These are phyloP conservation scores for Dissophora ornata DNA, from an alignment of 192 early-diverging fungal species.

Conservation along the genomic window DNA sequence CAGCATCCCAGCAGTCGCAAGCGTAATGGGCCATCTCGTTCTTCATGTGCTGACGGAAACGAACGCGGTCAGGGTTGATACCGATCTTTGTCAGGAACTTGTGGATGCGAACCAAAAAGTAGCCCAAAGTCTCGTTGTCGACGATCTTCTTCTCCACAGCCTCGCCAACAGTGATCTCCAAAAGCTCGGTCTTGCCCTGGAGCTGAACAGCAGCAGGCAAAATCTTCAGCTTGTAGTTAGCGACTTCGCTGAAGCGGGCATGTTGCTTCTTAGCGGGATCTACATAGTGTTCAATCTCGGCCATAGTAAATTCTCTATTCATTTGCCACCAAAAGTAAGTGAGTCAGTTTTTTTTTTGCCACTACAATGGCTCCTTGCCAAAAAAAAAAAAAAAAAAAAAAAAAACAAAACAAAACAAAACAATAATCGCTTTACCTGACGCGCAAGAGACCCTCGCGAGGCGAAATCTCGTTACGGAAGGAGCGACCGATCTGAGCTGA, in stretches of 20 bases:
- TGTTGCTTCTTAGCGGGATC: constrained; percentile 95
- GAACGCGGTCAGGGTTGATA: constrained; percentile 83
- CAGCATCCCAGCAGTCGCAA: constrained; percentile 98
- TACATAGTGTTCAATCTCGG: constrained; percentile 99
- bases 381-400: too few relatives aligned
- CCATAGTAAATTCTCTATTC: constrained; percentile 95
- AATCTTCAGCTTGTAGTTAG: constrained; percentile 79
- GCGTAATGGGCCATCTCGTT: constrained; percentile 99
- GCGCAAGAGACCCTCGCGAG: constrained; percentile 92
- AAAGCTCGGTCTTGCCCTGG: constrained; percentile 76
- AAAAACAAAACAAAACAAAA: too few relatives aligned
- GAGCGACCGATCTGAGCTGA: constrained; percentile 97
- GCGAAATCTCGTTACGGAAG: constrained; percentile 99
- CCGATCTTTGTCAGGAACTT: constrained; percentile 91
- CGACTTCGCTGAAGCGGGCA: constrained; percentile 88
- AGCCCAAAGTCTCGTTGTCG: constrained; percentile 98
- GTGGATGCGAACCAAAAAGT: constrained; percentile 97
- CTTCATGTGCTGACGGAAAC: constrained; percentile 98
- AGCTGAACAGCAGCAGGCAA: constrained; percentile 84
- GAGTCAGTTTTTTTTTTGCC: background rate
- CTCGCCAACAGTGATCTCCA: constrained; percentile 86
- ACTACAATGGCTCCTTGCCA: background rate
- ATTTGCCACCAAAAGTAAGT: background rate
- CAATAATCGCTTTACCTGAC: too few relatives aligned
- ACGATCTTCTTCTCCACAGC: constrained; percentile 89